phyloP scores from a whole-genome alignment of 257 asterid genomes.

The Agastache rugosa region DNA sequence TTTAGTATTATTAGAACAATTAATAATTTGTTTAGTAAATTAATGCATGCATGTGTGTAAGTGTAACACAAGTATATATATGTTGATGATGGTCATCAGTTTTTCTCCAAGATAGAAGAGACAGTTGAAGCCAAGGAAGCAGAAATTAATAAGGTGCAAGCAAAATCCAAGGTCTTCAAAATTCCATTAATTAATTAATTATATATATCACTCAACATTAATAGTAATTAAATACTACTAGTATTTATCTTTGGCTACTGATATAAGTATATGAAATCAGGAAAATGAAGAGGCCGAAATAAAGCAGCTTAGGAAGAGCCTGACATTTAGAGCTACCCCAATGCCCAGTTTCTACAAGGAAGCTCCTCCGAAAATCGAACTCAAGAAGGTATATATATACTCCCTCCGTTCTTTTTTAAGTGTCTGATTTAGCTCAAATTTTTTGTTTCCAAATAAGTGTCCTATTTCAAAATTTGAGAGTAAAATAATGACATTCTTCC shows the following conservation, averaged over 20 bases:
- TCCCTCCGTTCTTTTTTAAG: too few relatives aligned
- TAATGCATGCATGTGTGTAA: too few relatives aligned
- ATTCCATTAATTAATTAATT: too few relatives aligned
- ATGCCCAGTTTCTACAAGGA: conserved; percentile 92
- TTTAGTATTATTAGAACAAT: too few relatives aligned
- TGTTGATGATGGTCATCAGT: conserved; percentile 51
- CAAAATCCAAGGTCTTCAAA: conserved; percentile 72
- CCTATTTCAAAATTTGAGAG: too few relatives aligned
- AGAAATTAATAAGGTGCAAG: conserved; percentile 67
- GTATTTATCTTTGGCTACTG: too few relatives aligned
- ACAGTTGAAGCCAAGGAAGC: conserved; percentile 80
- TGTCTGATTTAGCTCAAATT: too few relatives aligned
- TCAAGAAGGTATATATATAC: conserved; percentile 71
- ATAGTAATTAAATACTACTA: too few relatives aligned
- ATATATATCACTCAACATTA: too few relatives aligned
- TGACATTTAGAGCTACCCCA: conserved; percentile 87
- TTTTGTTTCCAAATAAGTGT: too few relatives aligned
- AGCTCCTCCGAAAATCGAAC: conserved; percentile 79
- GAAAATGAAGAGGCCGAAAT: conserved; percentile 83
- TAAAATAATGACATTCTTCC: too few relatives aligned
- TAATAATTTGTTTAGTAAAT: too few relatives aligned
- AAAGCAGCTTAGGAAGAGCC: conserved; percentile 75
- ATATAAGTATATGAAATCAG: conserved; percentile 34
- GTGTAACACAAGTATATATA: neutral
- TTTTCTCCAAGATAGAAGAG: conserved; percentile 86